phyloP scores from a whole-genome alignment of 352 stramenopile species.

The Globisporangium cederbergense region DNA sequence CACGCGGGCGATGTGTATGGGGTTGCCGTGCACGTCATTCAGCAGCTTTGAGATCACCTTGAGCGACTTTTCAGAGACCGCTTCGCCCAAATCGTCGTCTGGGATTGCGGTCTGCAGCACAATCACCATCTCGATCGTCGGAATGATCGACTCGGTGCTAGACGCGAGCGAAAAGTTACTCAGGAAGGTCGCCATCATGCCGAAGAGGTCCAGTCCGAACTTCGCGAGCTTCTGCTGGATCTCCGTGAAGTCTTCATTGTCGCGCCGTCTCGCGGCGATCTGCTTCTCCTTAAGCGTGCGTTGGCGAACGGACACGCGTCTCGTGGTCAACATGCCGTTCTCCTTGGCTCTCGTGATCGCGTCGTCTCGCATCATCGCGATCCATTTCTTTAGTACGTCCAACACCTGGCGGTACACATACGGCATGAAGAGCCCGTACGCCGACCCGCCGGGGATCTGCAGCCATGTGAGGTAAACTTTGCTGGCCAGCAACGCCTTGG shows the following conservation, averaged over 20 bases:
- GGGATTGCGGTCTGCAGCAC: slow-evolving; percentile 50
- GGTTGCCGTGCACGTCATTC: slow-evolving; percentile 50
- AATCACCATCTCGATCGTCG: slow-evolving; percentile 65
- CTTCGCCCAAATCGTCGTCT: slow-evolving; percentile 35
- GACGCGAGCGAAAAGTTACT: slow-evolving; percentile 53
- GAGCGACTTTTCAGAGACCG: slow-evolving; percentile 35
- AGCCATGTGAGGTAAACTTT: slow-evolving; percentile 82
- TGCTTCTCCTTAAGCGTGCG: slow-evolving; percentile 17
- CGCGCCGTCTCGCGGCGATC: slow-evolving; percentile 13
- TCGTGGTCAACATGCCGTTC: neutral
- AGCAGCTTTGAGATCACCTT: slow-evolving; percentile 46
- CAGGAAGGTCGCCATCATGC: slow-evolving; percentile 59
- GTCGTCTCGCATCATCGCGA: slow-evolving; percentile 30
- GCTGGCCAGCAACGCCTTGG: slow-evolving; percentile 61
- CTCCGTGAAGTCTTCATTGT: slow-evolving; percentile 22
- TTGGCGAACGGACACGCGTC: slow-evolving; percentile 11
- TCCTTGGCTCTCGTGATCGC: slow-evolving; percentile 8
- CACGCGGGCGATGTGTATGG: slow-evolving; percentile 46
- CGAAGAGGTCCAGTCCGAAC: slow-evolving; percentile 55
- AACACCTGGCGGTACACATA: slow-evolving; percentile 83
- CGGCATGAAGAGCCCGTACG: slow-evolving; percentile 83
- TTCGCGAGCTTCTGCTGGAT: slow-evolving; percentile 38
- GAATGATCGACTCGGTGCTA: slow-evolving; percentile 69
- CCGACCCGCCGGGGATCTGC: slow-evolving; percentile 71
- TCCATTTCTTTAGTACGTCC: slow-evolving; percentile 79